Percentiles rank a stretch among this genome's conserved stretches.
These are phyloP conservation scores for Atkinsonella hypoxylon DNA, from an alignment of 2,329 filamentous ascomycete genomes.

Conservation along the genomic window DNA sequence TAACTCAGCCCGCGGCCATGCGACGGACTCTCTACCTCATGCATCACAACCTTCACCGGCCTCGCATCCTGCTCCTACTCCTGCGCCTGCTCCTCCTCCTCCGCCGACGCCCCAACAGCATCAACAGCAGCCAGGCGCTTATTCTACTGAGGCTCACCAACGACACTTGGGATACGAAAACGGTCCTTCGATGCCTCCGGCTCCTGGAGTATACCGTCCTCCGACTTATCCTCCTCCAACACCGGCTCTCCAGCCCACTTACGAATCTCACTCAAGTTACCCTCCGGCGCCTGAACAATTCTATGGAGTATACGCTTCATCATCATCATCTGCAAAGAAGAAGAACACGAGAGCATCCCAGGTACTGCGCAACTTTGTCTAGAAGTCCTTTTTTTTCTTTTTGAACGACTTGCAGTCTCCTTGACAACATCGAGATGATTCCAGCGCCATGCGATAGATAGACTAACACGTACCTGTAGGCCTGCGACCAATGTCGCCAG, in stretches of 20 bases:
- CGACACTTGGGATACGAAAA: conserved; percentile 43
- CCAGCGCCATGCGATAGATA: too few relatives aligned
- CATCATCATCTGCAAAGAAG: conserved; percentile 33
- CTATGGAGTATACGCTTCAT: conserved; percentile 31
- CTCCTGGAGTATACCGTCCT: conserved; percentile 30
- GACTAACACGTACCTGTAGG: conserved; percentile 35
- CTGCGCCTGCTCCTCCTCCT: neutral
- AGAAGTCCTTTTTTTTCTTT: too few relatives aligned
- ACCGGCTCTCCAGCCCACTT: conserved; percentile 26
- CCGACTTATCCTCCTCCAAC: conserved; percentile 30
- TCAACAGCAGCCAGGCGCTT: conserved; percentile 18
- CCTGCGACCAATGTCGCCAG: conserved; percentile 80
- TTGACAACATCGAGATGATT: too few relatives aligned
- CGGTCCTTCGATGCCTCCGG: conserved; percentile 32
- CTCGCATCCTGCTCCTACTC: conserved; percentile 16
- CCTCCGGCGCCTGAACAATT: conserved; percentile 23
- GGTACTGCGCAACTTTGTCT: conserved; percentile 23
- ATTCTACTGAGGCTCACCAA: conserved; percentile 33
- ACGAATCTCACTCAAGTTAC: conserved; percentile 24
- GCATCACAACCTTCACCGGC: conserved; percentile 19
- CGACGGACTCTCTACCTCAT: conserved; percentile 22
- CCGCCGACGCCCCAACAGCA: conserved; percentile 2
- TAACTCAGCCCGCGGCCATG: conserved; percentile 36
- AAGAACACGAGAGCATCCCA: conserved; percentile 56
- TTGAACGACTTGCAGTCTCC: too few relatives aligned